Evolutionary conservation across 1,284 basidiomycete genomes (phyloP), one percentile per base, ranked within the genome.

Genomic region (Ceratobasidium sp.): DNA sequence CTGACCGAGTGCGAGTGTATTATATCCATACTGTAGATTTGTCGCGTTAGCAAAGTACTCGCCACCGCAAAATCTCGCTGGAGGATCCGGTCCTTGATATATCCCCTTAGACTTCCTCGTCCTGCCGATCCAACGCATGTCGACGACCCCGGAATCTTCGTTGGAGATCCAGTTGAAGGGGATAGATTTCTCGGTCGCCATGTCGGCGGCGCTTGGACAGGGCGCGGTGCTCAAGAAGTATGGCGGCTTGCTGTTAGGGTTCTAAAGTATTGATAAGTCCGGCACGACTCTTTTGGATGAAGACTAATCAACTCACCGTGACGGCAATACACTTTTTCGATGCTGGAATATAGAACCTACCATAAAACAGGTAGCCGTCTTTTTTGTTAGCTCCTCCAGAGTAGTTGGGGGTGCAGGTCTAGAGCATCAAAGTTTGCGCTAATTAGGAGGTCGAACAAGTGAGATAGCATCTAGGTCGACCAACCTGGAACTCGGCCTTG

Each of bases 321-420:
- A 40, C 61, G 40, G 6, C 61, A 44, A 44, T 40, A 44, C 61
- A 64, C n/a, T 64, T 44, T 4, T 23, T 64, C 9, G 33, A 10
- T 20, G 9, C n/a, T 23, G 61, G 61, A 64, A 64, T n/a, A 23
- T 64, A 64, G 42, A 44, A 10, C n/a, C 61, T 28, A 28, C 61
- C 40, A 23, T 64, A 64, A 28, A 33, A 59, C 12, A 59, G 4
- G 17, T 12, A 9, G 28, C 42, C 61, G 26, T 42, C 33, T 5
- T 64, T 40, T 20, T 44, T 23, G 40, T 64, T 44, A 3, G 33
- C 4, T 44, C 42, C 61, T 23, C n/a, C 38, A 44, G 61, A 7
- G 44, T 44, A 64, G 61, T 64, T 64, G 12, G 38, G 61, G n/a
- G 61, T 42, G 42, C 61, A 64, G 10, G 3, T 64, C 61, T 64